phyloP scores from a whole-genome alignment of 2,329 filamentous ascomycete species.

The Fonsecaea multimorphosa region DNA sequence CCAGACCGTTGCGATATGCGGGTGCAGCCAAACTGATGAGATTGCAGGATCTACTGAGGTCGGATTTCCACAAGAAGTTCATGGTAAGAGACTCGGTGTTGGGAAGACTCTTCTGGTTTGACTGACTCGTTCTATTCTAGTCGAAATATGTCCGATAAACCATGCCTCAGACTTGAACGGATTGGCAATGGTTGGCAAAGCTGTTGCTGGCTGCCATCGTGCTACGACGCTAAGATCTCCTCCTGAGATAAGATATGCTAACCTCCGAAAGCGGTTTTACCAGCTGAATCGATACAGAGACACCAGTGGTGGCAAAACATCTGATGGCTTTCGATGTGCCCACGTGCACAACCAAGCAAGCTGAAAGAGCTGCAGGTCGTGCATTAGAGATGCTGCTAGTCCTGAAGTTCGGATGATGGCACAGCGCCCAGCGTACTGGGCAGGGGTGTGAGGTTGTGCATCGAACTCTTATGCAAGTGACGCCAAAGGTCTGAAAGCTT shows the following conservation, averaged over 20 bases:
- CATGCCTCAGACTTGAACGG: not conserved
- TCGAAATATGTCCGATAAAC: slow-evolving; percentile 56
- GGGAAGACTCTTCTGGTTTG: not conserved
- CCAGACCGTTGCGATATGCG: slow-evolving; percentile 8
- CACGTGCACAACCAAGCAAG: slow-evolving; percentile 8
- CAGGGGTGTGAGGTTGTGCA: not conserved
- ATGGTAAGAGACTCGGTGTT: slow-evolving; percentile 65
- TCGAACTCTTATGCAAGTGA: not conserved
- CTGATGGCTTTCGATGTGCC: not conserved
- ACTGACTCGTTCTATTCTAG: slow-evolving; percentile 42
- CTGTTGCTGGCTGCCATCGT: not conserved
- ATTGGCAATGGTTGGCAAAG: not conserved
- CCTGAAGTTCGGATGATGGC: not conserved
- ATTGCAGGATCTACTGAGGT: slow-evolving; percentile 78
- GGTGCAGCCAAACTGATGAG: slow-evolving; percentile 26
- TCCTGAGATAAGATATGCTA: not conserved
- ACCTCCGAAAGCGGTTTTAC: not conserved
- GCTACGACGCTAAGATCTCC: not conserved
- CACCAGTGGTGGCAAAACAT: slow-evolving; percentile 2
- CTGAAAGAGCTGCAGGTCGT: slow-evolving; percentile 14
- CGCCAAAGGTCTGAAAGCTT: not conserved
- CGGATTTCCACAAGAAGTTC: slow-evolving; percentile 97
- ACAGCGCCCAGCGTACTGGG: not conserved
- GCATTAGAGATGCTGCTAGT: slow-evolving; percentile 4
- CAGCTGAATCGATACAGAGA: not conserved